These are phyloP conservation scores for Coemansia sp. DNA, from an alignment of 192 early-diverging fungal genomes.

Conservation along the genomic window DNA sequence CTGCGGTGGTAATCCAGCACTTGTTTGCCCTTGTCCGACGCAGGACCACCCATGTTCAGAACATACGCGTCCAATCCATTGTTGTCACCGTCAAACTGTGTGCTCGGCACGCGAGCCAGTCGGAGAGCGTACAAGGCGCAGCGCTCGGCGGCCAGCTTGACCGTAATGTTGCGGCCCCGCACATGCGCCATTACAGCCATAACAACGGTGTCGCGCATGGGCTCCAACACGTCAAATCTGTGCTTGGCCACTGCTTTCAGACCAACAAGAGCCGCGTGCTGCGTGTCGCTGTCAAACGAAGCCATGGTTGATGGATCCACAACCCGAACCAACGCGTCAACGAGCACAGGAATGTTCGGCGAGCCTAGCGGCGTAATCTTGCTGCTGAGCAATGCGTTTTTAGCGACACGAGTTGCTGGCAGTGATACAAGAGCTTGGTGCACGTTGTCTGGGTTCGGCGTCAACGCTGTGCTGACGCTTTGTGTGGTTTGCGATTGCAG, in stretches of 20 bases:
- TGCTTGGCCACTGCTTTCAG: conserved; percentile 61
- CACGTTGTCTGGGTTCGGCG: conserved; percentile 19
- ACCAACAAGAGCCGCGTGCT: conserved; percentile 56
- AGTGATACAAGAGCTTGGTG: conserved; percentile 10
- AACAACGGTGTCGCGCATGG: conserved; percentile 59
- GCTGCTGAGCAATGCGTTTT: conserved; percentile 21
- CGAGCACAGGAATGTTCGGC: background rate
- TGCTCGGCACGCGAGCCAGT: conserved; percentile 44
- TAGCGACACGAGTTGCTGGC: conserved; percentile 30
- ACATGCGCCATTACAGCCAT: conserved; percentile 69
- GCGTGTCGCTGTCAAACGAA: conserved; percentile 40
- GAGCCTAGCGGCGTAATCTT: conserved; percentile 3
- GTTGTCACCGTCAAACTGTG: conserved; percentile 24
- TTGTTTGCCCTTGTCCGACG: conserved; percentile 50
- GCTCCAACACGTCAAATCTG: conserved; percentile 45
- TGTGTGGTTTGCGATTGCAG: conserved; percentile 61
- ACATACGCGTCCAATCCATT: conserved; percentile 39
- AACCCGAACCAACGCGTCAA: conserved; percentile 22
- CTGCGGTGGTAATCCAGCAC: conserved; percentile 64
- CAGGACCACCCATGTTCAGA: conserved; percentile 52
- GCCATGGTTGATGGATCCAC: conserved; percentile 24
- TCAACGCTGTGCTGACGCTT: conserved; percentile 62
- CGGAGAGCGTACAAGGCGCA: conserved; percentile 71
- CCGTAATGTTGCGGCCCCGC: conserved; percentile 74
- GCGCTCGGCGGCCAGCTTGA: conserved; percentile 85